phyloP scores from a whole-genome alignment of 2,329 filamentous ascomycete species.

The Fusarium pseudoanthophilum region DNA sequence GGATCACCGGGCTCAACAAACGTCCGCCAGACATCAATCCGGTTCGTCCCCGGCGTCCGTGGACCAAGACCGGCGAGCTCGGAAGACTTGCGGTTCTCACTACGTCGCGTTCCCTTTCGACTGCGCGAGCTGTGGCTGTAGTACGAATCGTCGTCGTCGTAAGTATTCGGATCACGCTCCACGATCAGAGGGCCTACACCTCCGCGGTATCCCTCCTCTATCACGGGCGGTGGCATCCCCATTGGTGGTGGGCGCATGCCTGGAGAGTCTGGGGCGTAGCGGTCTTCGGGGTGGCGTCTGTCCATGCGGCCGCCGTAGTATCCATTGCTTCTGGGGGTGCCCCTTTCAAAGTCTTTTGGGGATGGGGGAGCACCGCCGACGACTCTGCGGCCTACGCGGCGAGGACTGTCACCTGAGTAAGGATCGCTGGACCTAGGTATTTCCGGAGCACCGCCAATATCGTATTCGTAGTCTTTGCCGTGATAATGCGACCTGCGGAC shows the following conservation, averaged over 20 bases:
- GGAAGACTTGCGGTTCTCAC: conserved; percentile 52
- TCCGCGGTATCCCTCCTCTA: conserved; percentile 31
- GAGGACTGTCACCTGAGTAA: conserved; percentile 71
- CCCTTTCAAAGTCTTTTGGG: conserved; percentile 44
- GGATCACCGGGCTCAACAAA: conserved; percentile 59
- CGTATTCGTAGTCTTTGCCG: conserved; percentile 55
- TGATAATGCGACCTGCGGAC: conserved; percentile 43
- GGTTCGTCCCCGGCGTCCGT: conserved; percentile 57
- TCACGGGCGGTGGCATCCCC: conserved; percentile 47
- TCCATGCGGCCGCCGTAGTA: conserved; percentile 61
- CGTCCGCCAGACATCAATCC: conserved; percentile 61
- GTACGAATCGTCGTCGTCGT: conserved; percentile 48
- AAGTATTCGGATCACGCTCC: conserved; percentile 43
- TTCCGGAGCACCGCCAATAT: conserved; percentile 50
- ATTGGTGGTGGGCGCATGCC: conserved; percentile 48
- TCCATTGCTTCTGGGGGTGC: conserved; percentile 45
- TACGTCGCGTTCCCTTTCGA: conserved; percentile 43
- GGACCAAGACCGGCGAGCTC: conserved; percentile 61
- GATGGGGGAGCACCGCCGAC: conserved; percentile 36
- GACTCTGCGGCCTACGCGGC: conserved; percentile 48
- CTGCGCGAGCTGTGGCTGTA: conserved; percentile 45
- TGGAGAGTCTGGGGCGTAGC: conserved; percentile 42
- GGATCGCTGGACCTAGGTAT: conserved; percentile 61
- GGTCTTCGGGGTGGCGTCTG: conserved; percentile 60
- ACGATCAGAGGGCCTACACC: conserved; percentile 36